Percentiles rank a stretch among this genome's conserved stretches.
phyloP scores from a whole-genome alignment of 2,329 filamentous ascomycete genomes.

The Claviceps cyperi region DNA sequence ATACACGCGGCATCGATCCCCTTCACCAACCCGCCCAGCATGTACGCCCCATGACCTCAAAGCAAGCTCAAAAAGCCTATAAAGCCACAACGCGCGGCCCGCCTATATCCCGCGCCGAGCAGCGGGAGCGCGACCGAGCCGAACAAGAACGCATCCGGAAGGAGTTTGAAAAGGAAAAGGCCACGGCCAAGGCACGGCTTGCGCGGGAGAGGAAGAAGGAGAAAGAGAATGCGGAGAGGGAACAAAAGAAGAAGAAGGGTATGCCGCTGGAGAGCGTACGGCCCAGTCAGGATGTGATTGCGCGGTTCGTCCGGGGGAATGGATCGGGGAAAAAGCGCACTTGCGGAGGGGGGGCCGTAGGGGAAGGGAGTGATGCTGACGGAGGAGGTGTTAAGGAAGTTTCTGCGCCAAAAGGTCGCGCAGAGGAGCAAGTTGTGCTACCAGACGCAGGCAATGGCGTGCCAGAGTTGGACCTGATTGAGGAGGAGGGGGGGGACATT shows the following conservation, averaged over 20 bases:
- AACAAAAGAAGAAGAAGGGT: constrained; percentile 36
- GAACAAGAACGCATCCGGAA: constrained; percentile 41
- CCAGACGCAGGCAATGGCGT: neutral
- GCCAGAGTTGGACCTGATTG: constrained; percentile 8
- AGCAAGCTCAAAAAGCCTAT: constrained; percentile 26
- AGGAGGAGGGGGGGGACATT: constrained; percentile 11
- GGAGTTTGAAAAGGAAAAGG: constrained; percentile 35
- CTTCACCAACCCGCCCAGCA: neutral
- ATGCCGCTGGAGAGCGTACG: constrained; percentile 38
- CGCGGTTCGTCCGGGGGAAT: constrained; percentile 32
- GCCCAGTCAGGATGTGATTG: constrained; percentile 43
- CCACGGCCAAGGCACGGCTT: constrained; percentile 31
- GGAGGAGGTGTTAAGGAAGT: neutral
- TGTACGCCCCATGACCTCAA: constrained; percentile 24
- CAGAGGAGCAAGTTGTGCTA: neutral
- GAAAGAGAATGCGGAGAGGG: constrained; percentile 33
- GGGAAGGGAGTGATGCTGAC: neutral
- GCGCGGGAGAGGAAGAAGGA: constrained; percentile 41
- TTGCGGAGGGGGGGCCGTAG: neutral
- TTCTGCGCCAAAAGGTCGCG: neutral
- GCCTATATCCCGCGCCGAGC: constrained; percentile 26
- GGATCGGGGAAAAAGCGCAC: constrained; percentile 16
- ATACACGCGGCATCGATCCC: neutral
- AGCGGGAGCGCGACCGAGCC: constrained; percentile 23
- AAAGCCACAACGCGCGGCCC: constrained; percentile 19